Percentiles rank a stretch among this genome's conserved stretches.
Conservation (phyloP, 108 stramenopile genomes). For the Skeletonema marinoi region DNA sequence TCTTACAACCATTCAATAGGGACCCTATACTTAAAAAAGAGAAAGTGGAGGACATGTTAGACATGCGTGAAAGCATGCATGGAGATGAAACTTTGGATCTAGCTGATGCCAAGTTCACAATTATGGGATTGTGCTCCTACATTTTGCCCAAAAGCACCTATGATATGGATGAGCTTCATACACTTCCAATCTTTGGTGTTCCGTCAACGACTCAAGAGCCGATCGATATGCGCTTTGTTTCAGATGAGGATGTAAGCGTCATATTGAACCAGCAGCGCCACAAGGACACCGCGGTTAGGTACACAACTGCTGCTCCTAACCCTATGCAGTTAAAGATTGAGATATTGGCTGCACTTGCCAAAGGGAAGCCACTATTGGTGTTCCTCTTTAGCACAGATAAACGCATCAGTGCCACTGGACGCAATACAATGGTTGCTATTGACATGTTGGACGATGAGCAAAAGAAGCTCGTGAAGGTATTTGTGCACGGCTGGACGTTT, state of each 20-base stretch:
- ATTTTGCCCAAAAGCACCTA: constrained; percentile 1
- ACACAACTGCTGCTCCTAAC: constrained; percentile 38
- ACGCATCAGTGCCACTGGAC: constrained; percentile 34
- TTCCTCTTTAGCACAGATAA: constrained; percentile 26
- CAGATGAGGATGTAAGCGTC: constrained; percentile 16
- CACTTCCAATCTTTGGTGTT: constrained; percentile 29
- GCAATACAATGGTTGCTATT: constrained; percentile 25
- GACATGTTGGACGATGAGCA: constrained; percentile 33
- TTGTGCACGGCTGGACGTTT: constrained; percentile 37
- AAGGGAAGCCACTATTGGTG: constrained; percentile 28
- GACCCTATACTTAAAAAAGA: constrained; percentile 32
- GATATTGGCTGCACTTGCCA: constrained; percentile 24
- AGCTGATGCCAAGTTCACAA: constrained; percentile 31
- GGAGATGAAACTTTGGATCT: constrained; percentile 8
- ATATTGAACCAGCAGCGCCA: constrained; percentile 36
- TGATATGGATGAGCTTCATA: constrained; percentile 3
- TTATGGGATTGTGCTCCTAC: constrained; percentile 22
- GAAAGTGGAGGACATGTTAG: constrained; percentile 44
- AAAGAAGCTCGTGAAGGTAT: constrained; percentile 18
- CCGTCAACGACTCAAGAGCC: background rate
- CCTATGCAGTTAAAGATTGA: constrained; percentile 53
- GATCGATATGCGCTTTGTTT: constrained; percentile 19
- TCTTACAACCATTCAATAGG: constrained; percentile 21
- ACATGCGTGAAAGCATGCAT: constrained; percentile 24
- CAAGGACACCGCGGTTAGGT: constrained; percentile 20